Evolutionary conservation across 1,139 yeast genomes (phyloP), one percentile per base, ranked within the genome.

Genomic region (Scheffersomyces lignicola): DNA sequence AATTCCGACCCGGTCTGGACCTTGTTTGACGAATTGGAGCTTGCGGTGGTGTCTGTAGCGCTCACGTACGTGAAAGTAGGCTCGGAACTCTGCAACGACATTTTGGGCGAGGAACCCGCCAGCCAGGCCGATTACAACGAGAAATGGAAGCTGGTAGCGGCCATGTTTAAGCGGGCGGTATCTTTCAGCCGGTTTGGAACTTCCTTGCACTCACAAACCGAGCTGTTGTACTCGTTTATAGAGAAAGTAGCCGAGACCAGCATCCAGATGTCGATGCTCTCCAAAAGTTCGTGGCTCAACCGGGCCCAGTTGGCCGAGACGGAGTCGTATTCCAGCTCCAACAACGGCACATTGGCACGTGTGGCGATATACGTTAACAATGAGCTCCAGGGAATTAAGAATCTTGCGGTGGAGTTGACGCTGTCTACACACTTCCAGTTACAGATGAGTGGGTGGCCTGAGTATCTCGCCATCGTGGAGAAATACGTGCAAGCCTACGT

Each of bases 401-500:
- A 44, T n/a, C 35, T 59, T 3, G 22, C 56, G 3, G 22, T 31
- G 1, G 48, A 44, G n/a, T 30, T 58, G 4, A 31, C 41, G 14
- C 38, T 35, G 8, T 37, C 33, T 22, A 18, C 30, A n/a, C 9
- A 39, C 4, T 12, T 26, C 12, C 29, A 34, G 13, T 44, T 59
- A n/a, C 43, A 56, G 33, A 42, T 44, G 21, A 39, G 49, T 1
- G 44, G 52, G 23, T 70, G 76, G 76, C n/a, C 32, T 1, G 56
- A 56, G 6, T 70, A 69, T 41, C 47, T 70, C 31, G 33, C 34
- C 2, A 38, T 69, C 3, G 48, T 65, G 24, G 60, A 60, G 31
- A 64, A 60, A 33, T 71, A 70, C 45, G 55, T 65, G 4, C 47
- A 53, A 14, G 73, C 73, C 0, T 69, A 69, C 38, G 68, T 74